phyloP scores from a whole-genome alignment of 129 eudicot species.

The Helianthus annuus region DNA sequence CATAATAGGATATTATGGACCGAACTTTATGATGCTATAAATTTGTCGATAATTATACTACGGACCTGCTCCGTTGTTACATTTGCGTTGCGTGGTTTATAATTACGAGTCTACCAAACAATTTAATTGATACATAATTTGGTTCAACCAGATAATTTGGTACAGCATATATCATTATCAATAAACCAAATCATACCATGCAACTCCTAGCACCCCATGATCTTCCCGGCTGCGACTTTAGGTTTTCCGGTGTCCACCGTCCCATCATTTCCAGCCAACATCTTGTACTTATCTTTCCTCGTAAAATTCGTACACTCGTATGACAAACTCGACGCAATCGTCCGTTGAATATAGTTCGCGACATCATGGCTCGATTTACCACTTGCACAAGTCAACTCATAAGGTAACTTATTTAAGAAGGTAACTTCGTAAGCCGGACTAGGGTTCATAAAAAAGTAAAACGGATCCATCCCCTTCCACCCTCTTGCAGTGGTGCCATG shows the following conservation, averaged over 20 bases:
- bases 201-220: slow-evolving; percentile 39
- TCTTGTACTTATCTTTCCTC: slow-evolving; percentile 67
- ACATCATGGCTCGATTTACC: slow-evolving; percentile 66
- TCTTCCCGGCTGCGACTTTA: slow-evolving; percentile 22
- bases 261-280: slow-evolving; percentile 78
- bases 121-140: background rate
- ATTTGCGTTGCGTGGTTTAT: no score
- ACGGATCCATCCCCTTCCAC: slow-evolving; percentile 76
- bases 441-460: slow-evolving; percentile 75
- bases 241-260: slow-evolving; percentile 40
- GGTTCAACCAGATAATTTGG: slow-evolving; percentile 4
- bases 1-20: no score
- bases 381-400: slow-evolving; percentile 48
- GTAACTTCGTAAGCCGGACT: slow-evolving; percentile 70
- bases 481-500: slow-evolving; percentile 79
- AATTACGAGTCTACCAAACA: background rate
- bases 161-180: slow-evolving; percentile 13
- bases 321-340: slow-evolving; percentile 56
- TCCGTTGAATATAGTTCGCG: slow-evolving; percentile 61
- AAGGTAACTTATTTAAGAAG: slow-evolving; percentile 57
- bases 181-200: background rate
- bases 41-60: no score
- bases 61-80: no score
- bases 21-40: no score
- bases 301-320: slow-evolving; percentile 73